phyloP scores from a whole-genome alignment of 352 stramenopile genomes.

The Pilasporangium apinafurcum region DNA sequence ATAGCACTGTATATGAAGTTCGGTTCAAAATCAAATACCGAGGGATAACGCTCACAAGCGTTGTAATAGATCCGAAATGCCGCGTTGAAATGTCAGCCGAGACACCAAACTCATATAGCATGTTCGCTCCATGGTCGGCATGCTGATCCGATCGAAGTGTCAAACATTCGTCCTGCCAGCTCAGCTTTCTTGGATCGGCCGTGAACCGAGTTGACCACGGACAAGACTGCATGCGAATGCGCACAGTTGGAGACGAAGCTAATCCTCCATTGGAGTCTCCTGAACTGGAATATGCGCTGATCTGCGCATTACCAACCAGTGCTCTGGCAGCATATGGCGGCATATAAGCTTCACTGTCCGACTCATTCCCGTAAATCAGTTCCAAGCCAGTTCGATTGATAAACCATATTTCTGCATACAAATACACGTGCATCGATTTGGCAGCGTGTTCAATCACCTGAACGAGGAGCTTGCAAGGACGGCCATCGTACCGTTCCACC shows the following conservation, averaged over 20 bases:
- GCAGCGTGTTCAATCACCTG: conserved; percentile 41
- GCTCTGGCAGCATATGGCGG: conserved; percentile 41
- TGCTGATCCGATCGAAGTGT: conserved; percentile 28
- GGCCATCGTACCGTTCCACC: conserved; percentile 51
- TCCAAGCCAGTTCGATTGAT: conserved; percentile 78
- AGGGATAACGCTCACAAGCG: conserved; percentile 77
- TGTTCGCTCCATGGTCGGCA: conserved; percentile 11
- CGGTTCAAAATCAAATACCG: conserved; percentile 74
- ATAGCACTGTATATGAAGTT: conserved; percentile 52
- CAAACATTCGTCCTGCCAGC: conserved; percentile 83
- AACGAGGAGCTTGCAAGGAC: conserved; percentile 63
- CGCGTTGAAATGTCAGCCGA: conserved; percentile 76
- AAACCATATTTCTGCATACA: conserved; percentile 73
- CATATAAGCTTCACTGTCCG: conserved; percentile 53
- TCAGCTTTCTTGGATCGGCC: conserved; percentile 62
- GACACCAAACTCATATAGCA: conserved; percentile 79
- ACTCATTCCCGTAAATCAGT: conserved; percentile 63
- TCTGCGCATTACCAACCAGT: conserved; percentile 71
- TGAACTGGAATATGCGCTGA: conserved; percentile 55
- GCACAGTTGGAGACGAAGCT: conserved; percentile 32
- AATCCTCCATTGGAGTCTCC: conserved; percentile 12
- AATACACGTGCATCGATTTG: conserved; percentile 34
- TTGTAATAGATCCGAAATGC: conserved; percentile 81
- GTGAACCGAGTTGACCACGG: conserved; percentile 71
- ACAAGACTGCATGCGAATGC: conserved; percentile 44